phyloP scores from a whole-genome alignment of 768 basidiomycete species.

The Kwoniella shandongensis region DNA sequence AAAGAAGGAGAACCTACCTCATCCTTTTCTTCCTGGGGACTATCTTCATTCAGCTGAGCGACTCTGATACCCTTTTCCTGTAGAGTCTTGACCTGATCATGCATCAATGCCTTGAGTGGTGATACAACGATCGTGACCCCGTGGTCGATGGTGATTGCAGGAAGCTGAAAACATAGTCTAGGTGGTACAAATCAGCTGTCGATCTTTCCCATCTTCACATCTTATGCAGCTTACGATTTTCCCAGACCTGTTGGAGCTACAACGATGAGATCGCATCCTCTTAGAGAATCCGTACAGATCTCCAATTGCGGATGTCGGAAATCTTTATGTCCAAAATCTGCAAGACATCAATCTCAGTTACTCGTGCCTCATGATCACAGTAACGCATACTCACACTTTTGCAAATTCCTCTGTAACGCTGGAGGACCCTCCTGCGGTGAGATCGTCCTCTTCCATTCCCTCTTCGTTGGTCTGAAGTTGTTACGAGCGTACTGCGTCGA shows the following conservation, averaged over 20 bases:
- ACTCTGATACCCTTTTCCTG: slow-evolving; percentile 35
- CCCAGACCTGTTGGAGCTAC: slow-evolving; percentile 52
- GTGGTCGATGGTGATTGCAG: slow-evolving; percentile 44
- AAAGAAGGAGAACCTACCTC: slow-evolving; percentile 21
- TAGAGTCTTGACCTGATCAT: slow-evolving; percentile 47
- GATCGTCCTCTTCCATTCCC: slow-evolving; percentile 33
- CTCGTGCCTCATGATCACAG: neutral
- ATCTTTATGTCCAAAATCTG: slow-evolving; percentile 45
- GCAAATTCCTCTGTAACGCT: slow-evolving; percentile 33
- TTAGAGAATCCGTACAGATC: slow-evolving; percentile 44
- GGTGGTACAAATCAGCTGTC: neutral
- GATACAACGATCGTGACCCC: slow-evolving; percentile 52
- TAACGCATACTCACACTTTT: slow-evolving; percentile 33
- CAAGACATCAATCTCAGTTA: neutral
- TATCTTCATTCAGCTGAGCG: slow-evolving; percentile 43
- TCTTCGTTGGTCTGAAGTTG: slow-evolving; percentile 33
- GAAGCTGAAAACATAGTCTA: slow-evolving; percentile 52
- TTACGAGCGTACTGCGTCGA: slow-evolving; percentile 35
- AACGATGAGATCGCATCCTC: slow-evolving; percentile 49
- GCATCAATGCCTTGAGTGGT: slow-evolving; percentile 51
- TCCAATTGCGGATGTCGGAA: slow-evolving; percentile 49
- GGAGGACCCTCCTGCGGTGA: slow-evolving; percentile 44
- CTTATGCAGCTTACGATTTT: slow-evolving; percentile 44
- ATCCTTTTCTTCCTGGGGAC: slow-evolving; percentile 19
- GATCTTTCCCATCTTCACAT: too few species aligned